Base-by-base conservation (phyloP, 805 yeast genomes). In the Hanseniaspora occidentalis region DNA sequence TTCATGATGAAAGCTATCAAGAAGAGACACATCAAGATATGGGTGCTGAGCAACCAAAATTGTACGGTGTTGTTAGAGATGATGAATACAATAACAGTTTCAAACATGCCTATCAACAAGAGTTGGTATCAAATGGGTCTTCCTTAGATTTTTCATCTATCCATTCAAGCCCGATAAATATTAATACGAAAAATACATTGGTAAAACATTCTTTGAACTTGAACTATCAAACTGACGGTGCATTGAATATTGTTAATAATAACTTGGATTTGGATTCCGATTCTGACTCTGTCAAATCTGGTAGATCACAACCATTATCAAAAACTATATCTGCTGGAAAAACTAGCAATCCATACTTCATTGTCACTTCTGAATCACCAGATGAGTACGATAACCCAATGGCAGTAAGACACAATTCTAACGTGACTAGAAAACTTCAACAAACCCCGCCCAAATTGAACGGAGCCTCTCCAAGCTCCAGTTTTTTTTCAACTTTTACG, bases 1-100 rank as follows among this genome's bases (percentile, higher is more conserved):
- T 41, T 2, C 37, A 41, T 23, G 43, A 35, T 4, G 38, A 37
- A 4, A 31, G 33, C 10, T 21, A 26, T 8, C 16, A n/a, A 9
- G 33, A 29, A 29, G 10, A 6, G 9, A 29, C 16, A 9, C 18
- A 10, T 3, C 18, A 8, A n/a, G 18, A 16, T n/a, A 8, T 14
- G 6, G 6, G 16, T 4, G 10, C 13, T n/a, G 10, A 29, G 4
- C 18, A 29, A 14, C 18, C 33, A 13, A 29, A 29, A 14, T n/a
- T 29, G 18, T 29, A 29, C 33, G 33, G 33, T 4, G 18, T 18
- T n/a, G 33, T 29, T 18, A 29, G 16, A 21, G 25, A 26, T 26
- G 35, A 35, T 21, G 21, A 22, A 11, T 20, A 34, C 23, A 24
- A 38, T 16, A n/a, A 29, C 18, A 29, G 33, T 14, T 29, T 29